Base-by-base conservation (phyloP, 23 red algal species). In the Agarophyton chilense region DNA sequence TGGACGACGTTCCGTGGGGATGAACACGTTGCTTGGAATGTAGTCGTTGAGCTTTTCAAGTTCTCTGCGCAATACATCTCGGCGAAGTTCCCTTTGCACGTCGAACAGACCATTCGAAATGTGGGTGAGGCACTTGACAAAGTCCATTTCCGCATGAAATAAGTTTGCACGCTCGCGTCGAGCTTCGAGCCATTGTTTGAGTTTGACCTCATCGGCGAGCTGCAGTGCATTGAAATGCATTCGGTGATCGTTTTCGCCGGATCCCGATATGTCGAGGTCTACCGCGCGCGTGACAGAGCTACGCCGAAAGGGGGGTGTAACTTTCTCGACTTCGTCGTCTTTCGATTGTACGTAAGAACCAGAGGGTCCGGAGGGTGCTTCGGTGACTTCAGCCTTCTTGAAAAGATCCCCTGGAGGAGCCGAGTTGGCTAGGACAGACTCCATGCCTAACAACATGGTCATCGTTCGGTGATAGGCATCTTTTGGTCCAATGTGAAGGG, bases 121-220 rank as follows among this genome's bases (percentile, higher is more conserved):
- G 83, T 98, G 90, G 0, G 95, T 98, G 28, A 99, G 82, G 43
- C 92, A 93, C 84, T 95, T 95, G 84, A 94, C 86, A 85, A 99
- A 96, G 74, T 99, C 97, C 16, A 99, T 67, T 74, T 99, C 81
- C 16, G 97, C 97, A 78, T 99, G 97, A 88, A 99, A 99, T 9
- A 99, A 51, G 36, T 64, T 99, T 31, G 89, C 54, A 9, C 92
- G 90, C 75, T 93, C 85, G 39, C 35, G 52, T 45, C 90, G 87
- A 17, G 83, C 65, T 42, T 64, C 83, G 12, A 91, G 63, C 85
- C 88, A 94, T 29, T 92, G 77, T 42, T 84, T 87, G 21, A 86
- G 54, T 54, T 86, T 79, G 13, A 65, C 82, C 68, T 84, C 83
- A 39, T 94, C 82, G 1, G 81, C 47, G 40, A 82, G 66, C 21